These are phyloP conservation scores for Russula griseocarnosa DNA, from an alignment of 768 basidiomycete genomes.

Conservation along the genomic window DNA sequence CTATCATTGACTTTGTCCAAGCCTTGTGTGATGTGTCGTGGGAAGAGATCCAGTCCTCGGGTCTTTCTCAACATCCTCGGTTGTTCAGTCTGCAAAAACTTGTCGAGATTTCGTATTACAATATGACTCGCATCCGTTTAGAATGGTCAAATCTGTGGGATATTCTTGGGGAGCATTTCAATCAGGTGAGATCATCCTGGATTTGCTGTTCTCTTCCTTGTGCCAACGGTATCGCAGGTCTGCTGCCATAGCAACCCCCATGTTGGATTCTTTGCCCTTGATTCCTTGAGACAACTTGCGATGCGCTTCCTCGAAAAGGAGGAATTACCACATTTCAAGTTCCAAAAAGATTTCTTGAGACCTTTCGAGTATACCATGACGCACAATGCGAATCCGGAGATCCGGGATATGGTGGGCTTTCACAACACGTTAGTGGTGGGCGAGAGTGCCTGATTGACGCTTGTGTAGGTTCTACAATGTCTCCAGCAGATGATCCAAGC, in stretches of 20 bases:
- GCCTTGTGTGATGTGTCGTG: constrained; percentile 96
- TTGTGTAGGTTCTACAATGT: constrained; percentile 83
- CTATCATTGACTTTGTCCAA: constrained; percentile 96
- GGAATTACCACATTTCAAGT: constrained; percentile 95
- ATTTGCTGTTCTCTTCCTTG: background rate
- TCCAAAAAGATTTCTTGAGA: constrained; percentile 98
- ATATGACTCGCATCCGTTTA: constrained; percentile 95
- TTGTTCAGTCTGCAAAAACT: constrained; percentile 97
- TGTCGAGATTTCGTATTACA: constrained; percentile 99
- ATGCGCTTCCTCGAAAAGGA: constrained; percentile 99
- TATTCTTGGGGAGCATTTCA: constrained; percentile 97
- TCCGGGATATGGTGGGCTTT: constrained; percentile 82
- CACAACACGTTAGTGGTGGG: background rate
- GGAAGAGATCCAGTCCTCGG: constrained; percentile 99
- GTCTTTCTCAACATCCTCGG: constrained; percentile 87
- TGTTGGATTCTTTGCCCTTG: constrained; percentile 94
- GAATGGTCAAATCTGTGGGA: constrained; percentile 99
- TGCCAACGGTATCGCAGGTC: constrained; percentile 53
- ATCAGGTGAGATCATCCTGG: constrained; percentile 59
- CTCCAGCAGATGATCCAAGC: constrained; percentile 99
- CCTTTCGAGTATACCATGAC: constrained; percentile 98
- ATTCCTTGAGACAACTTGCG: constrained; percentile 92
- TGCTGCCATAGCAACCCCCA: constrained; percentile 98
- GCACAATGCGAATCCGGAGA: constrained; percentile 92
- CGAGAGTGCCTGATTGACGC: background rate